phyloP scores from a whole-genome alignment of 768 basidiomycete genomes.

The Trametes sanguinea region DNA sequence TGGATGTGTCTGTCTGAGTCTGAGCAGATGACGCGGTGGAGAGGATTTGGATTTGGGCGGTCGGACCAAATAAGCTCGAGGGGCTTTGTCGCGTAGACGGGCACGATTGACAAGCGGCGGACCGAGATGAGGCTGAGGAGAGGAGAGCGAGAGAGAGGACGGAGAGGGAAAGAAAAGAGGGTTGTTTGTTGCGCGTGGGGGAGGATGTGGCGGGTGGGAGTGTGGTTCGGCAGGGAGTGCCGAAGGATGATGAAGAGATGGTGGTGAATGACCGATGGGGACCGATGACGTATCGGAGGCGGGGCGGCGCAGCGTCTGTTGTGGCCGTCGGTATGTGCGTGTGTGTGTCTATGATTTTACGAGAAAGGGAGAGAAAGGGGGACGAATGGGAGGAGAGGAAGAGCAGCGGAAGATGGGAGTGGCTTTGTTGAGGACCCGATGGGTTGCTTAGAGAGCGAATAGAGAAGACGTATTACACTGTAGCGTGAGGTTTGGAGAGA shows the following conservation, averaged over 20 bases:
- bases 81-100: background rate
- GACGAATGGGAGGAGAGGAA: background rate
- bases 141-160: background rate
- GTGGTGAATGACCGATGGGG: background rate
- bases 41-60: background rate
- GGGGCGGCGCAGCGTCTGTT: background rate
- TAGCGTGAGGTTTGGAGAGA: background rate
- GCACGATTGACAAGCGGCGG: background rate
- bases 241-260: background rate
- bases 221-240: slow-evolving; percentile 2
- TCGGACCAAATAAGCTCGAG: background rate
- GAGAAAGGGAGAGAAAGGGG: background rate
- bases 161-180: background rate
- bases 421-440: background rate
- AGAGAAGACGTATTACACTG: too few species aligned
- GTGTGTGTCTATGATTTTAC: too few species aligned
- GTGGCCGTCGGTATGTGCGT: background rate
- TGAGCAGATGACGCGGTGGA: slow-evolving; percentile 6
- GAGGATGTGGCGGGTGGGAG: background rate
- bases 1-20: background rate
- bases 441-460: too few species aligned
- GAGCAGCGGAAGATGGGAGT: background rate
- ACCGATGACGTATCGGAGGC: slow-evolving; percentile 5
- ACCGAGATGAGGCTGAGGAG: background rate
- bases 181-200: background rate